Conservation (phyloP, 2,329 filamentous ascomycete species). For the Penicillium sp. region DNA sequence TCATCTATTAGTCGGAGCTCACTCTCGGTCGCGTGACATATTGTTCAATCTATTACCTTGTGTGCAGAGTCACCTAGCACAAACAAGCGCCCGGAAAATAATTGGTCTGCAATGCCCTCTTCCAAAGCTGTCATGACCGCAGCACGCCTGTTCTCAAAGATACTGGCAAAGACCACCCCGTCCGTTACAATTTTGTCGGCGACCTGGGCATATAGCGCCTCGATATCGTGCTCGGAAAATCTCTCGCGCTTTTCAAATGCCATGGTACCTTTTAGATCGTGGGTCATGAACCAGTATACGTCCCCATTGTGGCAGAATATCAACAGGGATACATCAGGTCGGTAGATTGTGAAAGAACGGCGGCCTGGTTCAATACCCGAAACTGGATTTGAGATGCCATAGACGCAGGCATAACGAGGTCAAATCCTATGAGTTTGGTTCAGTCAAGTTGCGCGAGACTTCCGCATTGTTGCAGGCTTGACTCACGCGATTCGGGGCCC, state of each 20-base stretch:
- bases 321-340: not conserved
- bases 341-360: slow-evolving; percentile 3
- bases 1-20: not conserved
- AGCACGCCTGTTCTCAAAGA: not conserved
- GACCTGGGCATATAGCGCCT: not conserved
- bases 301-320: not conserved
- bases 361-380: not conserved
- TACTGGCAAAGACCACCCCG: not conserved
- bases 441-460: not conserved
- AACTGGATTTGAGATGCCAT: slow-evolving; percentile 3
- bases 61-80: slow-evolving; percentile 1
- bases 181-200: not conserved
- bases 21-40: not conserved
- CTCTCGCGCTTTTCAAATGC: not conserved
- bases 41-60: not conserved
- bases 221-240: not conserved
- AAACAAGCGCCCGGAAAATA: not conserved
- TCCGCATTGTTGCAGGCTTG: not conserved
- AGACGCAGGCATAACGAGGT: not conserved
- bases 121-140: not conserved
- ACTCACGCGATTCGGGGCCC: not conserved
- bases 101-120: not conserved
- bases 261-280: not conserved
- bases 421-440: not conserved
- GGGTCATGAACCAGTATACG: not conserved